These are phyloP conservation scores for Sungouiozyma ichnusensis DNA, from an alignment of 805 yeast species.

Conservation along the genomic window DNA sequence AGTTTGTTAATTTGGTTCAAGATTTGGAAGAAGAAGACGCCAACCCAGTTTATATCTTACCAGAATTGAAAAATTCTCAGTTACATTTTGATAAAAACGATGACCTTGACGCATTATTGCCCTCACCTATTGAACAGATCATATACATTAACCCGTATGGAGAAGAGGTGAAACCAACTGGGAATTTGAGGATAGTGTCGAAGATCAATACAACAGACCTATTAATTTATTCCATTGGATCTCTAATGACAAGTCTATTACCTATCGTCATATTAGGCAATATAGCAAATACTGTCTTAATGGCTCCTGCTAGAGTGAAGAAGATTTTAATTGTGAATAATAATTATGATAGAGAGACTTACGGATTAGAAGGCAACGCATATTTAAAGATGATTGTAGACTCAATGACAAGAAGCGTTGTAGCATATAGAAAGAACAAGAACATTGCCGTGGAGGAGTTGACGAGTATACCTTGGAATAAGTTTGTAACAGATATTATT, in stretches of 20 bases:
- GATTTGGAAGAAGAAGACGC: slow-evolving; percentile 58
- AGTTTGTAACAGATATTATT: slow-evolving; percentile 54
- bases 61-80: slow-evolving; percentile 66
- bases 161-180: slow-evolving; percentile 69
- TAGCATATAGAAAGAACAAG: slow-evolving; percentile 14
- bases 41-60: slow-evolving; percentile 39
- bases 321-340: slow-evolving; percentile 68
- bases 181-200: slow-evolving; percentile 50
- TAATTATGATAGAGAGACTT: slow-evolving; percentile 68
- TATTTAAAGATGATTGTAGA: slow-evolving; percentile 43
- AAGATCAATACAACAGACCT: slow-evolving; percentile 41
- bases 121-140: slow-evolving; percentile 62
- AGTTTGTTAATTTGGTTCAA: slow-evolving; percentile 7
- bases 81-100: slow-evolving; percentile 53
- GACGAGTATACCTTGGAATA: slow-evolving; percentile 28
- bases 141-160: slow-evolving; percentile 83
- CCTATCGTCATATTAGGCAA: slow-evolving; percentile 72
- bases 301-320: slow-evolving; percentile 18
- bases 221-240: slow-evolving; percentile 73
- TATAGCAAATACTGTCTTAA: slow-evolving; percentile 49
- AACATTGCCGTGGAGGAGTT: slow-evolving; percentile 5
- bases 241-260: slow-evolving; percentile 75
- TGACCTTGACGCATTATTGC: slow-evolving; percentile 43
- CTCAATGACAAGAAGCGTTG: slow-evolving; percentile 21
- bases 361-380: slow-evolving; percentile 49